phyloP scores from a whole-genome alignment of 73 alveolate species.

The Paraurostyla sp. region DNA sequence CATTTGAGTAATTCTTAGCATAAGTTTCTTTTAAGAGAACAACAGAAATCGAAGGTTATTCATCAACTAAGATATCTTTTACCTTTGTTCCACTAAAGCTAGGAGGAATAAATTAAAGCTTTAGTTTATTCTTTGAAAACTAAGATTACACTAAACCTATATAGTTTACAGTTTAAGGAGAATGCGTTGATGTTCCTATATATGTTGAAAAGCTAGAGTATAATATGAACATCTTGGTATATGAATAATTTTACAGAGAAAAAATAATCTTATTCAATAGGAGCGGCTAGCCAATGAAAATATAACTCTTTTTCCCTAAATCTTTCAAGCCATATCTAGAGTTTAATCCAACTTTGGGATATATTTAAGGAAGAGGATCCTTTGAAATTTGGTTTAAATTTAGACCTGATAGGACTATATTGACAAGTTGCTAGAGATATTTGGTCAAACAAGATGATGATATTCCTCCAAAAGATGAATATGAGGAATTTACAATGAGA shows the following conservation, averaged over 20 bases:
- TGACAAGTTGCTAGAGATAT: conserved; percentile 74
- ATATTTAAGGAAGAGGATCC: conserved; percentile 91
- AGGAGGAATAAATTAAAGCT: conserved; percentile 78
- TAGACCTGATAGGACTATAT: conserved; percentile 88
- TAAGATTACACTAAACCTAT: conserved; percentile 82
- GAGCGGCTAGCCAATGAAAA: conserved; percentile 91
- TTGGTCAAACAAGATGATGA: conserved; percentile 66
- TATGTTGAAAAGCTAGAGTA: conserved; percentile 92
- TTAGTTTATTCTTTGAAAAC: conserved; percentile 88
- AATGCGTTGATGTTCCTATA: conserved; percentile 97
- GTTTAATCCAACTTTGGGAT: conserved; percentile 97
- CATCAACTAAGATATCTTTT: conserved; percentile 81
- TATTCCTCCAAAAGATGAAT: conserved; percentile 63
- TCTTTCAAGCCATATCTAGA: conserved; percentile 93
- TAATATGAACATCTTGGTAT: conserved; percentile 90
- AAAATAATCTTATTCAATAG: conserved; percentile 93
- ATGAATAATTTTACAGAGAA: conserved; percentile 95
- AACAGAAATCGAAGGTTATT: conserved; percentile 85
- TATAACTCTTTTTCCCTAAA: conserved; percentile 92
- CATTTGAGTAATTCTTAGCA: conserved; percentile 63
- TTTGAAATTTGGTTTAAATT: conserved; percentile 97
- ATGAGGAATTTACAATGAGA: conserved; percentile 63
- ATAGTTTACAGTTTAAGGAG: conserved; percentile 80
- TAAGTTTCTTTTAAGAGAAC: conserved; percentile 77
- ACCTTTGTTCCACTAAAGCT: conserved; percentile 89